Percentiles rank a stretch among this genome's conserved stretches.
Conservation (phyloP, 2,329 filamentous ascomycete species). For the Epichloe sibirici region DNA sequence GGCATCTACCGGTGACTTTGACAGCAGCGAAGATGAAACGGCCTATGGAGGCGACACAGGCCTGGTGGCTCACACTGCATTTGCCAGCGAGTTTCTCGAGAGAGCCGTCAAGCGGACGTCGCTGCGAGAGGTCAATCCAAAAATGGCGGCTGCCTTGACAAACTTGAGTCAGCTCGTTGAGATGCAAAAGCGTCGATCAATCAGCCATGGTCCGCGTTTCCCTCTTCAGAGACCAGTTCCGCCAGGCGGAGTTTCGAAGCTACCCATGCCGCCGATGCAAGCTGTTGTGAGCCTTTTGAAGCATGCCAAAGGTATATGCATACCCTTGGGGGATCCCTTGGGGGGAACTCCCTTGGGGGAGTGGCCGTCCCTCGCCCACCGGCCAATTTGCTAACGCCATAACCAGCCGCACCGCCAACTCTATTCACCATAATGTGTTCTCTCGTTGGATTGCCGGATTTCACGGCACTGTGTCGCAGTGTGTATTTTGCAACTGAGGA, state of each 20-base stretch:
- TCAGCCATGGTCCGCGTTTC: slow-evolving; percentile 31
- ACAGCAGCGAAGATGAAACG: slow-evolving; percentile 28
- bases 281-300: slow-evolving; percentile 37
- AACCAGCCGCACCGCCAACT: slow-evolving; percentile 30
- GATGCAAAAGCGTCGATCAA: slow-evolving; percentile 32
- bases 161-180: slow-evolving; percentile 40
- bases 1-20: slow-evolving; percentile 21
- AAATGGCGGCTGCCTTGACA: slow-evolving; percentile 39
- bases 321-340: not conserved
- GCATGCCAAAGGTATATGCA: slow-evolving; percentile 31
- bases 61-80: slow-evolving; percentile 37
- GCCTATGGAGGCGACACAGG: slow-evolving; percentile 36
- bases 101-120: slow-evolving; percentile 37
- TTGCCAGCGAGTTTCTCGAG: slow-evolving; percentile 42
- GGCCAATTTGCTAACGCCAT: not conserved
- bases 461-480: slow-evolving; percentile 34
- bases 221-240: slow-evolving; percentile 33
- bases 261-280: slow-evolving; percentile 42
- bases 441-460: slow-evolving; percentile 36
- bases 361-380: not conserved
- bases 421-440: slow-evolving; percentile 38
- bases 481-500: slow-evolving; percentile 42
- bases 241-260: slow-evolving; percentile 32
- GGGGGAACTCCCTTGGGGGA: no score
- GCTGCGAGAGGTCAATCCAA: slow-evolving; percentile 31